phyloP scores from a whole-genome alignment of 1,284 basidiomycete genomes.

The Ceratobasidium sp. region DNA sequence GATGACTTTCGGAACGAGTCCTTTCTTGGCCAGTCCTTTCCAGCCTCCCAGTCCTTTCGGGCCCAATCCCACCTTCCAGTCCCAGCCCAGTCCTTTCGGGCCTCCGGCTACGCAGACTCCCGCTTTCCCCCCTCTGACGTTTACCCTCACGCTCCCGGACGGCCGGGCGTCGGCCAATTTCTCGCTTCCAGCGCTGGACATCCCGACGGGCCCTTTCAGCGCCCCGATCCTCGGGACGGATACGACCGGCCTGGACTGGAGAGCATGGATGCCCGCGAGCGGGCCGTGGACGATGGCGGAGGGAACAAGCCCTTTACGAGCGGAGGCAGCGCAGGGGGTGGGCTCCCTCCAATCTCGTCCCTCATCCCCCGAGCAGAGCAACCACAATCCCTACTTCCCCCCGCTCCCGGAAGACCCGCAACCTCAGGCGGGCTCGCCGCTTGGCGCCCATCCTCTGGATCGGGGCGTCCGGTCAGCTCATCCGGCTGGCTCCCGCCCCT shows the following conservation, averaged over 20 bases:
- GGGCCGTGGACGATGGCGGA: constrained; percentile 46
- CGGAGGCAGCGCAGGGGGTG: constrained; percentile 46
- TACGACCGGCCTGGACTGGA: constrained; percentile 29
- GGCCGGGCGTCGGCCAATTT: constrained; percentile 42
- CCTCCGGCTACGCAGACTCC: constrained; percentile 12
- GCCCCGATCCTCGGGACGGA: constrained; percentile 42
- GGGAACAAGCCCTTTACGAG: constrained; percentile 45
- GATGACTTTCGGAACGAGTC: constrained; percentile 13
- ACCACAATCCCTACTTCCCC: constrained; percentile 49
- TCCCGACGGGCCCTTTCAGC: constrained; percentile 39
- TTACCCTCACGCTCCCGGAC: constrained; percentile 46
- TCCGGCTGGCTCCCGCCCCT: constrained; percentile 37
- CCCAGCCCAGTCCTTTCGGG: constrained; percentile 22
- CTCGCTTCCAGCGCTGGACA: constrained; percentile 23
- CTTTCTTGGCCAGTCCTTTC: constrained; percentile 46
- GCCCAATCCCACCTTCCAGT: constrained; percentile 11
- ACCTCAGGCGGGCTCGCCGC: constrained; percentile 39
- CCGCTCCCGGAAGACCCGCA: constrained; percentile 42
- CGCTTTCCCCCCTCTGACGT: constrained; percentile 41
- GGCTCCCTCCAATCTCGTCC: constrained; percentile 47
- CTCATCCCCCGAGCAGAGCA: constrained; percentile 46
- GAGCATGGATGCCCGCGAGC: constrained; percentile 28
- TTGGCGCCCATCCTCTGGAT: constrained; percentile 24
- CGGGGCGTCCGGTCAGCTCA: constrained; percentile 9
- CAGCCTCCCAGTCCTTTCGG: constrained; percentile 47